phyloP scores from a whole-genome alignment of 345 rosid species.

The Lepidium africanum region DNA sequence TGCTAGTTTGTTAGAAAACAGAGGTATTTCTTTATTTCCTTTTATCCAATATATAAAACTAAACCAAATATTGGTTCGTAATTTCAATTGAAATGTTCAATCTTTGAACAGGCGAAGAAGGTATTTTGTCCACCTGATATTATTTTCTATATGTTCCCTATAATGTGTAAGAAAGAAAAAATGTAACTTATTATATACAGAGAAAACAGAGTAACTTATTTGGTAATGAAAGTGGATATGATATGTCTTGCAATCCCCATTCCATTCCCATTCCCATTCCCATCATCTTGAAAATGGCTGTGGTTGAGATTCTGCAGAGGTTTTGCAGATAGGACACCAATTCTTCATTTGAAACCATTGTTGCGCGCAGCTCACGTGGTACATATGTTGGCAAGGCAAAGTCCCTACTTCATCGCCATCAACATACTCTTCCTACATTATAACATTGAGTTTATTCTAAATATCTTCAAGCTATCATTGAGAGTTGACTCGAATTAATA shows the following conservation, averaged over 20 bases:
- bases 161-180: not conserved
- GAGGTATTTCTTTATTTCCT: not conserved
- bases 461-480: not conserved
- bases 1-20: not conserved
- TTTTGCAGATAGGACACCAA: conserved; percentile 95
- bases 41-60: not conserved
- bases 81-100: not conserved
- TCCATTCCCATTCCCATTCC: not conserved
- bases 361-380: conserved; percentile 56
- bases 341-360: conserved; percentile 92
- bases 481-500: not conserved
- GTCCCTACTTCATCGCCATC: conserved; percentile 67
- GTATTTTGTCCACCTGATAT: conserved; percentile 18
- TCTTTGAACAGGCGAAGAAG: conserved; percentile 1
- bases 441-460: not conserved
- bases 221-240: not conserved
- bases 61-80: conserved; percentile 3
- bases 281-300: conserved; percentile 21
- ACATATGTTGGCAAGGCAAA: conserved; percentile 64
- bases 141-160: conserved; percentile 23
- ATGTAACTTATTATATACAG: conserved; percentile 10
- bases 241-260: not conserved
- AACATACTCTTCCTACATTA: conserved; percentile 73
- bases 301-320: conserved; percentile 44
- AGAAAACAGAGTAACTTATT: not conserved